Evolutionary conservation across 225 moss, liverwort and hornwort species (phyloP), one percentile per base, ranked within the genome.

Genomic region (Asterella californica): DNA sequence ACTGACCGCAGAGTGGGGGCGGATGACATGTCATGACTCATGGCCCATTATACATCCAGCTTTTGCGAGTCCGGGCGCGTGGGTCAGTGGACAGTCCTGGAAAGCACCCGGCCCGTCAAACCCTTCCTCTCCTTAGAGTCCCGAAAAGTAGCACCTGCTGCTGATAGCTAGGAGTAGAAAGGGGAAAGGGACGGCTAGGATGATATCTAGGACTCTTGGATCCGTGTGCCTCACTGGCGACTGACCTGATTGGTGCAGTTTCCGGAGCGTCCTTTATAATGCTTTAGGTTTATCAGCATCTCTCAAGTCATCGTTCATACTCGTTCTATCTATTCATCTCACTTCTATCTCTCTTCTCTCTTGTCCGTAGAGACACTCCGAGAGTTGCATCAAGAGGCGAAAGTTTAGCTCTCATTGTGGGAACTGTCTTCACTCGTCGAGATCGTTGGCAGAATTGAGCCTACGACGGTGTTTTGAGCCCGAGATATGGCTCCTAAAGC

Each of bases 401-500:
- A n/a, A n/a, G n/a, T n/a, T n/a, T n/a, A n/a, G n/a, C n/a, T n/a
- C n/a, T n/a, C n/a, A n/a, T n/a, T n/a, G n/a, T 24, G 14, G 17
- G 14, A 42, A 59, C 32, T 18, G 70, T n/a, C 9, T 0, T 38
- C 11, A 11, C 11, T 2, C 7, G 29, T 34, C 9, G 59, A 0
- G 18, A 9, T 67, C 10, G 9, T 33, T 21, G 57, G 24, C 27
- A 1, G 57, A 12, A 27, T 9, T 37, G 15, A 9, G 25, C 24
- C 34, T 14, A 0, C 6, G 79, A 37, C 30, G 30, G 29, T 7
- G 8, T 12, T 36, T n/a, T 6, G 0, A 32, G 24, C n/a, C 53
- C 70, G 5, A 22, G 75, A 24, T 10, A 87, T 87, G 87, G 87
- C 87, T 24, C 87, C 87, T 0, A 87, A 87, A 53, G 79, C 81